phyloP scores from a whole-genome alignment of 495 filamentous ascomycete species.

The Penicillium goetzii region DNA sequence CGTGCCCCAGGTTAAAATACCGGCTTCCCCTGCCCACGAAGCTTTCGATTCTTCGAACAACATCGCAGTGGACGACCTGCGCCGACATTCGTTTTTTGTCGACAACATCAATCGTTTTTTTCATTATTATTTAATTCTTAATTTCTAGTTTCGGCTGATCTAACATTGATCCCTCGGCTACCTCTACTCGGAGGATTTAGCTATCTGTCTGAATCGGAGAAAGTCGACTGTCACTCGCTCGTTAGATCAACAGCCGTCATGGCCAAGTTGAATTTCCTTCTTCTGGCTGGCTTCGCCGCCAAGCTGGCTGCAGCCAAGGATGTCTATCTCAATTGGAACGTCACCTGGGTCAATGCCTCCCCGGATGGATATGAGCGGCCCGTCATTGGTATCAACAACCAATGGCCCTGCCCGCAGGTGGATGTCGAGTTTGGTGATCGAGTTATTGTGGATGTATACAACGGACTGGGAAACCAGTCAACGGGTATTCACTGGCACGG shows the following conservation, averaged over 20 bases:
- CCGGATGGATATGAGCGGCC: constrained; percentile 75
- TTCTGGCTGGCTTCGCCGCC: constrained; percentile 30
- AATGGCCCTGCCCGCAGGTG: constrained; percentile 77
- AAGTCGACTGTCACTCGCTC: constrained; percentile 25
- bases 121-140: constrained; percentile 7
- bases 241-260: constrained; percentile 24
- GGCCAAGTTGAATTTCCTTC: constrained; percentile 28
- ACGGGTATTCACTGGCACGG: constrained; percentile 76
- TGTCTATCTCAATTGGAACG: constrained; percentile 64
- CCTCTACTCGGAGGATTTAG: constrained; percentile 26
- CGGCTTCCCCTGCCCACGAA: not conserved
- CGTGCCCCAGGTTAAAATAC: constrained; percentile 20
- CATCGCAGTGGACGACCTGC: constrained; percentile 21
- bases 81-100: constrained; percentile 21
- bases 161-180: constrained; percentile 15
- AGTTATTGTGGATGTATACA: constrained; percentile 73
- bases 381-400: constrained; percentile 79
- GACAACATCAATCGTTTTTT: constrained; percentile 18
- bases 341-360: constrained; percentile 79
- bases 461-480: constrained; percentile 72
- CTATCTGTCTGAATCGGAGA: constrained; percentile 22
- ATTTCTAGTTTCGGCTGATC: constrained; percentile 12
- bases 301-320: constrained; percentile 37
- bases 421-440: constrained; percentile 71
- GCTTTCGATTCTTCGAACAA: not conserved